Conservation (phyloP, 2,329 filamentous ascomycete species). For the Beauveria brongniartii region DNA sequence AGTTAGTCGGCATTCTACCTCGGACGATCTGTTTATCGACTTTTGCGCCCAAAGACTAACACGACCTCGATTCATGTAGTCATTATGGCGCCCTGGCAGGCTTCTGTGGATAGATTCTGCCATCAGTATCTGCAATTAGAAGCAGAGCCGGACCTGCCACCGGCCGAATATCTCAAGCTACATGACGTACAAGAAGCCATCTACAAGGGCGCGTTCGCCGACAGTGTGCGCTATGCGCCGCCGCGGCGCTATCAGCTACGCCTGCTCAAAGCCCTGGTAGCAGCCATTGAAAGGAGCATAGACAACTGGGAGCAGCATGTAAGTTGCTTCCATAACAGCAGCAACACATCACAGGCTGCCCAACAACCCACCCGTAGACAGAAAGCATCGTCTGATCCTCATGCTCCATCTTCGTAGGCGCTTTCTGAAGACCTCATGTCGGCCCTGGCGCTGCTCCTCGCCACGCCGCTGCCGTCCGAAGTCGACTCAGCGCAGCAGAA, state of each 20-base stretch:
- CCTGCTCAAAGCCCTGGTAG: conserved; percentile 65
- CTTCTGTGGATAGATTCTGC: conserved; percentile 45
- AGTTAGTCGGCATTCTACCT: background rate
- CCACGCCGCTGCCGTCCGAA: conserved; percentile 55
- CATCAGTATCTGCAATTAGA: conserved; percentile 77
- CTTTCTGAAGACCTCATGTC: conserved; percentile 75
- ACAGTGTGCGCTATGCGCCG: conserved; percentile 42
- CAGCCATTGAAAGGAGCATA: conserved; percentile 64
- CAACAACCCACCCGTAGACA: background rate
- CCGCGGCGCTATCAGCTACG: conserved; percentile 62
- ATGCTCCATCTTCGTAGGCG: conserved; percentile 45
- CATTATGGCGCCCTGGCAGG: conserved; percentile 5
- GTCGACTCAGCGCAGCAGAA: conserved; percentile 59
- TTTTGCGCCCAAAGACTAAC: background rate
- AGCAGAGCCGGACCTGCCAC: conserved; percentile 54
- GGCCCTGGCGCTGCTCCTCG: conserved; percentile 56
- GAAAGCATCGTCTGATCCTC: background rate
- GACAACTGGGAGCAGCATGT: conserved; percentile 82
- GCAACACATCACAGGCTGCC: background rate
- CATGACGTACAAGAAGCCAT: conserved; percentile 58
- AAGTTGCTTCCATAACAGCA: conserved; percentile 33
- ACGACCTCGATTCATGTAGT: conserved; percentile 1
- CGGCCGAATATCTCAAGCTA: conserved; percentile 47
- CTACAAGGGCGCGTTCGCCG: conserved; percentile 58
- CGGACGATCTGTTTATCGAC: background rate